Conservation (phyloP, 495 filamentous ascomycete genomes). For the Aspergillus indologenus region DNA sequence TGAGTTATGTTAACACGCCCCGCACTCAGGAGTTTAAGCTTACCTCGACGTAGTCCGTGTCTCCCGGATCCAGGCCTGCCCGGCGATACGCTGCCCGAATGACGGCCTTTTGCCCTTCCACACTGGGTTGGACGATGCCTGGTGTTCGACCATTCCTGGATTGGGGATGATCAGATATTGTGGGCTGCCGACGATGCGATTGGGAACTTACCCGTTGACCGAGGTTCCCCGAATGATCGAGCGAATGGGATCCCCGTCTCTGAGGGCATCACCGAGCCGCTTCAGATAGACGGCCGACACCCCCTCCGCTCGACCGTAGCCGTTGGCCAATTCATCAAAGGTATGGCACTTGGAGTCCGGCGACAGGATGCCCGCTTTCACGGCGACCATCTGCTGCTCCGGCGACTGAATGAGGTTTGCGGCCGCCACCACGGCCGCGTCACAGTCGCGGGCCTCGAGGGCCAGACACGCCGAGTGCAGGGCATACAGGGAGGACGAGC, state of each 20-base stretch:
- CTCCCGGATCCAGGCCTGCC: not conserved
- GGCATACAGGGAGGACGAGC: not conserved
- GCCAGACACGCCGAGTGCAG: not conserved
- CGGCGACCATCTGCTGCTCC: not conserved
- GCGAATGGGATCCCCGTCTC: not conserved
- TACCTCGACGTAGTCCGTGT: not conserved
- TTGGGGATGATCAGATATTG: not conserved
- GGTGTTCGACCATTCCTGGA: not conserved
- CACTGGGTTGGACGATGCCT: not conserved
- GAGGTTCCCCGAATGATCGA: not conserved
- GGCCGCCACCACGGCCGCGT: not conserved
- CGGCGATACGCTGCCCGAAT: not conserved
- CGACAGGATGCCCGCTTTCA: not conserved
- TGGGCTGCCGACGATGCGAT: not conserved
- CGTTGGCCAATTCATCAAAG: not conserved
- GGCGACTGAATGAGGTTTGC: slow-evolving; percentile 3
- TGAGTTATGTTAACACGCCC: not conserved
- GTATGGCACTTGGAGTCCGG: not conserved
- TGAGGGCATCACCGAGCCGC: not conserved
- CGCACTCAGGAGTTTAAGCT: not conserved
- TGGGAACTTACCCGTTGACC: not conserved
- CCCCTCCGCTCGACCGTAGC: not conserved
- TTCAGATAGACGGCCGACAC: not conserved
- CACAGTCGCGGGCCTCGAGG: not conserved
- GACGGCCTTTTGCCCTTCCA: not conserved